Conservation (phyloP, 2,329 filamentous ascomycete genomes). For the Ceratocystiopsis minuta region DNA sequence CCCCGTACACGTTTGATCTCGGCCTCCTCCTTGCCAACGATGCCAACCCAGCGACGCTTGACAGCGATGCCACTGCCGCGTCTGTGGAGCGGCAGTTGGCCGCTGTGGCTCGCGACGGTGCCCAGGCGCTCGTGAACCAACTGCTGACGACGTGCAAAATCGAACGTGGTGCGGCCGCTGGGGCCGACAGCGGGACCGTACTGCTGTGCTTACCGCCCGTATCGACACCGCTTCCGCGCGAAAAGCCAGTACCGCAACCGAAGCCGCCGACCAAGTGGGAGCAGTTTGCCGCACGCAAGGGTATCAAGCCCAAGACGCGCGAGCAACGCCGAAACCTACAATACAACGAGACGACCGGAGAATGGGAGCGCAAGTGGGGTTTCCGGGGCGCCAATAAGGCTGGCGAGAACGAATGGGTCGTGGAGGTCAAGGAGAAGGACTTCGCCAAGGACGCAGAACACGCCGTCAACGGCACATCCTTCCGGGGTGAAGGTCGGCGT, state of each 20-base stretch:
- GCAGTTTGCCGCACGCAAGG: conserved; percentile 90
- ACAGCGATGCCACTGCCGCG: too few relatives aligned
- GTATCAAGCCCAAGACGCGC: conserved; percentile 75
- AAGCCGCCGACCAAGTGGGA: conserved; percentile 89
- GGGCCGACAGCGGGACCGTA: conserved; percentile 38
- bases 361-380: conserved; percentile 91
- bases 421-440: conserved; percentile 63
- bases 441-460: conserved; percentile 47
- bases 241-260: conserved; percentile 72
- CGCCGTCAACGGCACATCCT: conserved; percentile 39
- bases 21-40: conserved; percentile 72
- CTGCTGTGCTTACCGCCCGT: conserved; percentile 59
- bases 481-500: conserved; percentile 43
- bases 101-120: conserved; percentile 66
- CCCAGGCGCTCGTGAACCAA: conserved; percentile 85
- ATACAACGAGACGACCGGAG: conserved; percentile 67
- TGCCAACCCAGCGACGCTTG: conserved; percentile 56
- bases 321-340: conserved; percentile 57
- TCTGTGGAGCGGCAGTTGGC: conserved; percentile 28
- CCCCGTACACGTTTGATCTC: conserved; percentile 87
- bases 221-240: conserved; percentile 59
- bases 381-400: conserved; percentile 83
- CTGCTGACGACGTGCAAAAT: conserved; percentile 78
- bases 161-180: conserved; percentile 31
- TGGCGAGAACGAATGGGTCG: conserved; percentile 69